Evolutionary conservation across 2,329 filamentous ascomycete species (phyloP).

Genomic region (Calonectria ilicicola): DNA sequence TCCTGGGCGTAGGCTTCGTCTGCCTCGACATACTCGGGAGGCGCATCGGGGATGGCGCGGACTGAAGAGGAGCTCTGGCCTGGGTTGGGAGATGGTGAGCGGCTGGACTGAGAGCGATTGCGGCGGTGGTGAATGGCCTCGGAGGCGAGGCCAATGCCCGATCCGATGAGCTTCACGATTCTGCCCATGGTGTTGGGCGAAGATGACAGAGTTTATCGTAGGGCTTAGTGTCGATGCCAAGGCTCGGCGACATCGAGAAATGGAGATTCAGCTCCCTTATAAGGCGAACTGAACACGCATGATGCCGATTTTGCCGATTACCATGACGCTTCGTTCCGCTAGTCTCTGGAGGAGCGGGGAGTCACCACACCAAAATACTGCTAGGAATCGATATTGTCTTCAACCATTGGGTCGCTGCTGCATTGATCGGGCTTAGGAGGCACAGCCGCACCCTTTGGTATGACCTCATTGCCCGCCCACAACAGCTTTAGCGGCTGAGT

Average conservation of each 20-base stretch:
- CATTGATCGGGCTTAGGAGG: background rate
- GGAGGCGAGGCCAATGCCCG: slow-evolving; percentile 10
- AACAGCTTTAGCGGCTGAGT: background rate
- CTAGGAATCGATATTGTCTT: background rate
- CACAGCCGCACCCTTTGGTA: background rate
- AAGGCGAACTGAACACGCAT: background rate
- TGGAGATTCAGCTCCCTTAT: background rate
- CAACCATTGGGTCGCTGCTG: background rate
- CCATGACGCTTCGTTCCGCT: background rate
- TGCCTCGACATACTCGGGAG: slow-evolving; percentile 1
- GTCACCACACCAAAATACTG: background rate
- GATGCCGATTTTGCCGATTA: slow-evolving; percentile 2
- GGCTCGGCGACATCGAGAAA: background rate
- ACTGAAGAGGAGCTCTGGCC: background rate
- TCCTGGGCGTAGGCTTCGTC: background rate
- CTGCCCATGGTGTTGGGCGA: background rate
- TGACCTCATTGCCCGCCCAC: background rate
- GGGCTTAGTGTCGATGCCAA: background rate
- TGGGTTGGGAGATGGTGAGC: background rate
- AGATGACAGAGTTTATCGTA: background rate
- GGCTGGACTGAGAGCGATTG: background rate
- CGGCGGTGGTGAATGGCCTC: slow-evolving; percentile 8
- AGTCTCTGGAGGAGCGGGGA: background rate
- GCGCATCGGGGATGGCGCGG: background rate
- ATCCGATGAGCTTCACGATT: slow-evolving; percentile 11